Evolutionary conservation across 169 alveolate genomes (phyloP), one percentile per base, ranked within the genome.

Genomic region (Babesia ovata): DNA sequence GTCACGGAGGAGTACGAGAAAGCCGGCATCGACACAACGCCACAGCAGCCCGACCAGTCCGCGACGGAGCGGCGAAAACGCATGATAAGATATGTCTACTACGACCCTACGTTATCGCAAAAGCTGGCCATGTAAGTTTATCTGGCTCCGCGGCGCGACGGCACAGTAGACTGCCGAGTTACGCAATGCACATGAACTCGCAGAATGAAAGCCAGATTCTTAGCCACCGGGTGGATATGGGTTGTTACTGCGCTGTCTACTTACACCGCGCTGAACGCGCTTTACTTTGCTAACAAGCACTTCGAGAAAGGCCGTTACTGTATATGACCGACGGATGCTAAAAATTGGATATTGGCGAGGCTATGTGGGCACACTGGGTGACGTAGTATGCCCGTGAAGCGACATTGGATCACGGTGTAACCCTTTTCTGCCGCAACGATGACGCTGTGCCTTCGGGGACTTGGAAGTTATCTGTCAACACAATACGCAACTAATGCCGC

Each of bases 201-300:
- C 56, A 78, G 87, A 21, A 13, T 54, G 63, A 75, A 65, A 54
- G 87, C 90, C 8, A 73, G 67, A 49, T 83, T 73, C 46, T 52
- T 83, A 36, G 86, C 90, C 7, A 74, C 81, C 24, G 90, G 90
- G 19, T 83, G 90, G 90, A 75, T 83, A 17, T 63, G 71, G 72
- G 76, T 60, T 13, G 75, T 57, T 4, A 54, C 83, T 10, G 75
- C 77, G 7, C 4, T 83, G 29, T n/a, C 44, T 21, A 60, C 86
- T n/a, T 75, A 69, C 48, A 22, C 50, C 33, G 79, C 86, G 12
- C 44, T 63, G 24, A 75, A 50, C 17, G 52, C 56, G 22, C 28
- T 70, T 29, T 33, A 71, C 67, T 21, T 39, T 28, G 61, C 67
- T 0, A 56, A 62, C 53, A 57, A 49, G 19, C 78, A 57, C 74